Conservation (phyloP, 306 rosid species). For the Cucurbita argyrosperma region DNA sequence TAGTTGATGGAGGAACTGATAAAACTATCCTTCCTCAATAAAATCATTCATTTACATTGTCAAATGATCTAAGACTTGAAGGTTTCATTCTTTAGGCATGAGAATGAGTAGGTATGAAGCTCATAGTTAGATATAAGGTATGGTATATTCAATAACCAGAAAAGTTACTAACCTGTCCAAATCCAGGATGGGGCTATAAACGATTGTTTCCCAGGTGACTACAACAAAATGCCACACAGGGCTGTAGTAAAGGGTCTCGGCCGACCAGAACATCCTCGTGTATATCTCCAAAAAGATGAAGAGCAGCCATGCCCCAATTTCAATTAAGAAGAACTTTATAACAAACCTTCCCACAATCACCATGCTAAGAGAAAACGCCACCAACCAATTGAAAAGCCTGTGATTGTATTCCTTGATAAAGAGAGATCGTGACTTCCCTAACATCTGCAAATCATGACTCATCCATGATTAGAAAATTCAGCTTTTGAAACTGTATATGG, state of each 20-base stretch:
- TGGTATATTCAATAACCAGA: neutral
- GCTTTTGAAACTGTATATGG: slow-evolving; percentile 3
- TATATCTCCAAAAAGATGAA: slow-evolving; percentile 89
- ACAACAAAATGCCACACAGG: slow-evolving; percentile 78
- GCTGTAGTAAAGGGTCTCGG: slow-evolving; percentile 84
- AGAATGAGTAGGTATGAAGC: neutral
- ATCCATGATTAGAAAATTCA: slow-evolving; percentile 5
- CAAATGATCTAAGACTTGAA: neutral
- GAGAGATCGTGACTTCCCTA: slow-evolving; percentile 59
- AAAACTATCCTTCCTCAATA: neutral
- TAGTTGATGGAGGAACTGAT: neutral
- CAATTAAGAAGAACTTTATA: slow-evolving; percentile 60
- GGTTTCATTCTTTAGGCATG: neutral
- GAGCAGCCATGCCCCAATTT: slow-evolving; percentile 85
- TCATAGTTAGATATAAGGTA: neutral
- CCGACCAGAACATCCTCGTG: slow-evolving; percentile 95
- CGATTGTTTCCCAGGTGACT: slow-evolving; percentile 76
- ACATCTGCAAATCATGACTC: slow-evolving; percentile 43
- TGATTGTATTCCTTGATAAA: slow-evolving; percentile 88
- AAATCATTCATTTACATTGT: neutral
- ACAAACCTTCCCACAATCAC: slow-evolving; percentile 83
- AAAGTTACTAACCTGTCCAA: slow-evolving; percentile 62
- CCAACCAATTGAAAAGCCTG: slow-evolving; percentile 94
- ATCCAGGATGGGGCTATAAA: slow-evolving; percentile 87
- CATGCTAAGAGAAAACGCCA: slow-evolving; percentile 80